Conservation (phyloP, 805 yeast genomes). For the Ogataea populi-albae region DNA sequence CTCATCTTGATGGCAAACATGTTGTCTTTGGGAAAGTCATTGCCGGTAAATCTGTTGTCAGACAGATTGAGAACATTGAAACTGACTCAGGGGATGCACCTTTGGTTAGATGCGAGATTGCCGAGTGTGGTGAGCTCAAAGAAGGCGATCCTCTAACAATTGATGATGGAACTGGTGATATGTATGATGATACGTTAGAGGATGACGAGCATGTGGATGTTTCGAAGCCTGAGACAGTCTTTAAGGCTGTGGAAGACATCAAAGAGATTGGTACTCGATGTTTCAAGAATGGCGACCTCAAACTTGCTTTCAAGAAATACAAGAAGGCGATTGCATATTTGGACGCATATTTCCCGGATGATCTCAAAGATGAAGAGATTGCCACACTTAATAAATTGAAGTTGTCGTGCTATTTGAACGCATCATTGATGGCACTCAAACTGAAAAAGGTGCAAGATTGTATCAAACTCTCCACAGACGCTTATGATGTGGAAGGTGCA, state of each 20-base stretch:
- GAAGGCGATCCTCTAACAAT: conserved; percentile 47
- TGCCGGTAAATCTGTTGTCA: conserved; percentile 75
- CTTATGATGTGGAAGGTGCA: conserved; percentile 55
- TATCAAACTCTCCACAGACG: conserved; percentile 60
- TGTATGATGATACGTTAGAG: conserved; percentile 68
- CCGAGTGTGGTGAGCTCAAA: conserved; percentile 75
- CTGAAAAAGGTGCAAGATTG: conserved; percentile 52
- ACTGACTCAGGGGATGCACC: conserved; percentile 75
- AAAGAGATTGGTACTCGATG: conserved; percentile 77
- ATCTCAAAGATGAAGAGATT: conserved; percentile 53
- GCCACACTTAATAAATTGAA: conserved; percentile 51
- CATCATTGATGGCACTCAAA: conserved; percentile 72
- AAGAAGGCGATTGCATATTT: conserved; percentile 67
- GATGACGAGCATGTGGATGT: conserved; percentile 69
- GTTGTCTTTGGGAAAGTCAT: conserved; percentile 93
- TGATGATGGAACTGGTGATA: conserved; percentile 83
- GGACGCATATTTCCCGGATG: conserved; percentile 72
- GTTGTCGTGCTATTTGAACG: conserved; percentile 64
- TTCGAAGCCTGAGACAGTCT: conserved; percentile 60
- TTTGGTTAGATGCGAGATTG: conserved; percentile 60
- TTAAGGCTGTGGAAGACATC: conserved; percentile 59
- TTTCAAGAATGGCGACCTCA: conserved; percentile 62
- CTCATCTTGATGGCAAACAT: conserved; percentile 93
- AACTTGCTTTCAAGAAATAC: conserved; percentile 64
- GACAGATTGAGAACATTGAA: conserved; percentile 68